Base-by-base conservation (phyloP, 306 rosid genomes). In the Malus orientalis region DNA sequence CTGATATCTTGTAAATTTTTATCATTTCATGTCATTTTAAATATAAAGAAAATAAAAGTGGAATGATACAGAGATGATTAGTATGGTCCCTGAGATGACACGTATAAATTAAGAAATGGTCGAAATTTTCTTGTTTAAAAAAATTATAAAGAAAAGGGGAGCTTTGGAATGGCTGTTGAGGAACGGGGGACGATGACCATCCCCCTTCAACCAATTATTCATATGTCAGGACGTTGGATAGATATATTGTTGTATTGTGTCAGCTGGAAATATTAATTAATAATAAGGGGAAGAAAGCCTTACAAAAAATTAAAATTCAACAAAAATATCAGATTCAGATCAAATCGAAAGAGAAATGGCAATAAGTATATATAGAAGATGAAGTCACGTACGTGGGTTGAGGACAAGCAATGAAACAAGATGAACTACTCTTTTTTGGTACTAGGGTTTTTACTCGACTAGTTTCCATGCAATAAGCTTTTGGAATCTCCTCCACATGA, bases 41-140 rank as follows among this genome's bases (percentile, higher is more conserved):
- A 51, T 51, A 5, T 0, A 16, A 5, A 2, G 3, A 15, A 16
- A 5, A 51, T 36, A 38, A 38, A 38, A 38, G 1, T 7, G 0
- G 42, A 38, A 38, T 0, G 0, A 38, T 38, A 38, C 1, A 38
- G 2, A 38, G 1, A 7, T 6, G 0, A 38, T 38, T 38, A 38
- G 2, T 1, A 38, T 38, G 42, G 0, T 0, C 0, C 10, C 0
- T 38, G 9, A 1, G 2, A 38, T 38, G 2, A 38, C 42, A 38
- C 4, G 0, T 1, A 38, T 6, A 38, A 38, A 38, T 7, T 1
- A 2, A 38, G 10, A 38, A 38, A 38, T 38, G 9, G 9, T 38
- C 10, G 0, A 38, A 38, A 6, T 38, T 38, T 38, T 38, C 9
- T 38, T 7, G 42, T 38, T 38, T 38, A 1, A 7, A 38, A 36